phyloP scores from a whole-genome alignment of 306 rosid genomes.

The Vigna nakashimae region DNA sequence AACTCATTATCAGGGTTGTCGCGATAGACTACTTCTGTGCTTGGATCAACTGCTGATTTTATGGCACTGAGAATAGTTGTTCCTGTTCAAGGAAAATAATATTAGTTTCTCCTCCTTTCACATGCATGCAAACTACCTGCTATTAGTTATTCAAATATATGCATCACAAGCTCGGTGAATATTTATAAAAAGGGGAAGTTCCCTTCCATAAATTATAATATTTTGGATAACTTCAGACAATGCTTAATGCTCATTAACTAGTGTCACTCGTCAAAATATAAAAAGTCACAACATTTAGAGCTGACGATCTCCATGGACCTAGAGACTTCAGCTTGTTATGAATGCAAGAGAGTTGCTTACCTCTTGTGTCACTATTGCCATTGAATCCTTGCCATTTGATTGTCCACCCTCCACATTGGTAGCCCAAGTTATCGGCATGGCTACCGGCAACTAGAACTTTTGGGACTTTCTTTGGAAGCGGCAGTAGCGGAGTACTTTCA shows the following conservation, averaged over 20 bases:
- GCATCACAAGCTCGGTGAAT: conserved; percentile 2
- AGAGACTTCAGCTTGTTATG: conserved; percentile 13
- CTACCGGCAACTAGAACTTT: conserved; percentile 84
- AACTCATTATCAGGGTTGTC: conserved; percentile 76
- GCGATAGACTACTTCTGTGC: conserved; percentile 64
- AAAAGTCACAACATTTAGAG: neutral
- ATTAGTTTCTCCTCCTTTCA: neutral
- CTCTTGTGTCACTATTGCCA: conserved; percentile 77
- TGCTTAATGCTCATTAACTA: neutral
- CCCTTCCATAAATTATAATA: neutral
- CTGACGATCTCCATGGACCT: neutral
- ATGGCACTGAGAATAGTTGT: conserved; percentile 81
- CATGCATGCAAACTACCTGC: neutral
- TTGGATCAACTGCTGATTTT: conserved; percentile 70
- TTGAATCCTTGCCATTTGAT: conserved; percentile 92
- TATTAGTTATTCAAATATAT: conserved; percentile 19
- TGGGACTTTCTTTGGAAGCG: conserved; percentile 74
- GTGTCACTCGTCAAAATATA: neutral
- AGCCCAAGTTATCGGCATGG: conserved; percentile 96
- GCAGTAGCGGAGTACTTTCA: conserved; percentile 68
- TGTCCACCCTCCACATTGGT: conserved; percentile 99
- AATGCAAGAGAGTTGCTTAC: conserved; percentile 55
- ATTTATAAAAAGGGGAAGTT: neutral
- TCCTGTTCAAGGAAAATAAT: conserved; percentile 60
- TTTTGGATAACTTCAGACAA: conserved; percentile 11